Evolutionary conservation across 1,284 basidiomycete genomes (phyloP).

Genomic region (Amylostereum areolatum): DNA sequence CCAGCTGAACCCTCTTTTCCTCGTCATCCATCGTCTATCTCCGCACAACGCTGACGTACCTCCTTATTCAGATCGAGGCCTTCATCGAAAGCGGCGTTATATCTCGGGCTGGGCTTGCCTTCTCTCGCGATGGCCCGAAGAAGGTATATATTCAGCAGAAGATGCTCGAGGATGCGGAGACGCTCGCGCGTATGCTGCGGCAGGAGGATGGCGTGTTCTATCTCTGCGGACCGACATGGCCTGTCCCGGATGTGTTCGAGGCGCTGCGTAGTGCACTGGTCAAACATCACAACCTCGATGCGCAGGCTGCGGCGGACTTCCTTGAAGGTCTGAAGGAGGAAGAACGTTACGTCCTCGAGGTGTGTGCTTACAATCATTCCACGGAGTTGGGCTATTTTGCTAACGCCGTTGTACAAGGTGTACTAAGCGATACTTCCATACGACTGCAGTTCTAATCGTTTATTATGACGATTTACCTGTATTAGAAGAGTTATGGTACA

Average conservation of each 20-base stretch:
- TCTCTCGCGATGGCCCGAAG: slow-evolving; percentile 88
- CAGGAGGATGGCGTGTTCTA: slow-evolving; percentile 84
- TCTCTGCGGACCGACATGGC: slow-evolving; percentile 97
- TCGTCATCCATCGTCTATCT: background rate
- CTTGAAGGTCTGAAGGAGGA: slow-evolving; percentile 94
- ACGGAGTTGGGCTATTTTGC: background rate
- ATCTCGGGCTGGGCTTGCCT: slow-evolving; percentile 88
- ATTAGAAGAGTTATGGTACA: too few species aligned
- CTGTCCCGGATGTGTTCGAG: slow-evolving; percentile 95
- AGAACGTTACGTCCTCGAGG: slow-evolving; percentile 96
- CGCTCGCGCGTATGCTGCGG: slow-evolving; percentile 70
- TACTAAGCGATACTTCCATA: slow-evolving; percentile 1
- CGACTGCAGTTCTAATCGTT: too few species aligned
- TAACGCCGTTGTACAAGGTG: slow-evolving; percentile 1
- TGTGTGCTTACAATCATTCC: slow-evolving; percentile 28
- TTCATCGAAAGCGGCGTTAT: slow-evolving; percentile 81
- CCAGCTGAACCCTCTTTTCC: slow-evolving; percentile 11
- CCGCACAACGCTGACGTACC: slow-evolving; percentile 1
- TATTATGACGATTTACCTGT: too few species aligned
- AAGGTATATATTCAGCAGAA: slow-evolving; percentile 99
- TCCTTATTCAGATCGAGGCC: slow-evolving; percentile 50
- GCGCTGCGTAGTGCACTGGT: slow-evolving; percentile 80
- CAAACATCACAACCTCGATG: slow-evolving; percentile 63
- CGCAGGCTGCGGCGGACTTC: slow-evolving; percentile 72
- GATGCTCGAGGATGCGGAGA: slow-evolving; percentile 86